Evolutionary conservation across 192 early-diverging fungal genomes (phyloP).

Genomic region (Oehlia diaphana): DNA sequence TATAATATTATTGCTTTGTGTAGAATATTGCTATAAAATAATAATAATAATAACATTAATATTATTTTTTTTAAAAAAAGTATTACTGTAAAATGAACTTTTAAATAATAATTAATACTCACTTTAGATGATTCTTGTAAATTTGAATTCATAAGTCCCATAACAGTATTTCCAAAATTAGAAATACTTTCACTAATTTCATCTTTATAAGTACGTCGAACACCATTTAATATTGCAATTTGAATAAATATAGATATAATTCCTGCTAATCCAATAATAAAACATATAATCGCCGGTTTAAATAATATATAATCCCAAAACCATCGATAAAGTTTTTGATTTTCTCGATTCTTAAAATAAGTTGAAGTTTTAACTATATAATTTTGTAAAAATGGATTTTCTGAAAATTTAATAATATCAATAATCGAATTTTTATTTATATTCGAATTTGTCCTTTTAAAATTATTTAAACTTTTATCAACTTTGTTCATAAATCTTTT

Average conservation of each 20-base stretch:
- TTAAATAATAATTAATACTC: too few relatives aligned
- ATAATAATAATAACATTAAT: too few relatives aligned
- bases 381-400: conserved; percentile 17
- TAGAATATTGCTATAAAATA: neutral
- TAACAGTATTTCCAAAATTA: conserved; percentile 8
- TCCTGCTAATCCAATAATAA: conserved; percentile 34
- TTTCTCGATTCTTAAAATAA: conserved; percentile 25
- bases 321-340: conserved; percentile 35
- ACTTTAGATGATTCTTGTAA: neutral
- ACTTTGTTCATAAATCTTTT: too few relatives aligned
- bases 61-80: too few relatives aligned
- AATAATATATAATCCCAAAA: conserved; percentile 34
- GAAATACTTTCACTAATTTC: neutral
- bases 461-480: neutral
- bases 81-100: too few relatives aligned
- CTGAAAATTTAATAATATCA: conserved; percentile 20
- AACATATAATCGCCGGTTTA: conserved; percentile 29
- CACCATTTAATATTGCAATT: conserved; percentile 28
- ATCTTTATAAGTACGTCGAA: conserved; percentile 20
- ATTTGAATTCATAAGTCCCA: conserved; percentile 8
- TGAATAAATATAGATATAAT: conserved; percentile 31
- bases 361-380: conserved; percentile 7
- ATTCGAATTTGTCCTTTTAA: neutral
- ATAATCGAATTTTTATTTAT: conserved; percentile 13
- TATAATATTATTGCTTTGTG: neutral